A percentile compares a stretch with the other conserved stretches of the same genome.
Evolutionary conservation across 2,329 filamentous ascomycete species (phyloP).

Genomic region (Colletotrichum plurivorum): DNA sequence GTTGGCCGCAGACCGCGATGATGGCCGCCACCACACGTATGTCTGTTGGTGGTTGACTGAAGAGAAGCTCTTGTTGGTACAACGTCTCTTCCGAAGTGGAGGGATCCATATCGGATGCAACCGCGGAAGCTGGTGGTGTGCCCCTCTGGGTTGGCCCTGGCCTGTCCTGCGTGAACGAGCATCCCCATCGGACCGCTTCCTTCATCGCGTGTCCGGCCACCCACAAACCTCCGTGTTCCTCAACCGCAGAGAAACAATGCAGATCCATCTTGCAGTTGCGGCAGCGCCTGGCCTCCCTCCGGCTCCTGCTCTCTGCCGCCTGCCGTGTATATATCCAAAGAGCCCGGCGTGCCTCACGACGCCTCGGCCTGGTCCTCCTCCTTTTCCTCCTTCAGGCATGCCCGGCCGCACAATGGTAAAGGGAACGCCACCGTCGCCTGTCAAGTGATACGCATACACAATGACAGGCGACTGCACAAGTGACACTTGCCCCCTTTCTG

Average conservation of each 20-base stretch:
- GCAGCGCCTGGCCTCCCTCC: slow-evolving; percentile 21
- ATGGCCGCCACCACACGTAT: background rate
- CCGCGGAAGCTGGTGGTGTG: slow-evolving; percentile 39
- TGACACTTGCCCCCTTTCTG: slow-evolving; percentile 51
- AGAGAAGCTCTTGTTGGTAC: slow-evolving; percentile 37
- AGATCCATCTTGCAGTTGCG: slow-evolving; percentile 27
- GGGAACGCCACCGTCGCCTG: slow-evolving; percentile 37
- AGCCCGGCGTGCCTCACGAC: slow-evolving; percentile 18
- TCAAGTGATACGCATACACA: slow-evolving; percentile 32
- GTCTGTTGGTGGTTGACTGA: slow-evolving; percentile 16
- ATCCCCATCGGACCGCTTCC: slow-evolving; percentile 28
- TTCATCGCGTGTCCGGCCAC: slow-evolving; percentile 15
- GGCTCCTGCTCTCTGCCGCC: slow-evolving; percentile 5
- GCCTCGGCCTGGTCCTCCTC: background rate
- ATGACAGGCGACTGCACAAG: slow-evolving; percentile 55
- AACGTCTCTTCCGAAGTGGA: slow-evolving; percentile 39
- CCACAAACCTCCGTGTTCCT: slow-evolving; percentile 11
- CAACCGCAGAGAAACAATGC: slow-evolving; percentile 6
- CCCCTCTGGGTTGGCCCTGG: slow-evolving; percentile 28
- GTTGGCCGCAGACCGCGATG: background rate
- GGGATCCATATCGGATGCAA: slow-evolving; percentile 38
- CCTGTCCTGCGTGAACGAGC: slow-evolving; percentile 31
- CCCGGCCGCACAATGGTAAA: slow-evolving; percentile 36
- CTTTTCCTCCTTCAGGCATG: slow-evolving; percentile 26
- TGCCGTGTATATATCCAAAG: slow-evolving; percentile 38